phyloP scores from a whole-genome alignment of 352 stramenopile genomes.

The Peronospora destructor region DNA sequence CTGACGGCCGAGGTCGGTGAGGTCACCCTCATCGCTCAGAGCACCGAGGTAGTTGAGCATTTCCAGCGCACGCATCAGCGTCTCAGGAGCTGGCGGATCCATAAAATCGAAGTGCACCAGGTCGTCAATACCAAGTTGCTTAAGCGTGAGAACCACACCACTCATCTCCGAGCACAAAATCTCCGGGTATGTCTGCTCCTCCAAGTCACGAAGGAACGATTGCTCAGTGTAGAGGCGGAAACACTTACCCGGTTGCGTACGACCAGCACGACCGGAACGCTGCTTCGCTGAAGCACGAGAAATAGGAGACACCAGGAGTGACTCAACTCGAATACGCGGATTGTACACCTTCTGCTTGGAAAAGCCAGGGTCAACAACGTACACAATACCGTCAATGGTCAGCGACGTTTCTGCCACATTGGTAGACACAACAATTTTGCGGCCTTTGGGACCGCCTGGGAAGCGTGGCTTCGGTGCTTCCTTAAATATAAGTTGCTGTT shows the following conservation, averaged over 20 bases:
- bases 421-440: conserved; percentile 96
- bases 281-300: conserved; percentile 93
- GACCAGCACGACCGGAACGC: conserved; percentile 88
- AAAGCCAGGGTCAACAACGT: conserved; percentile 99
- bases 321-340: conserved; percentile 96
- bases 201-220: conserved; percentile 95
- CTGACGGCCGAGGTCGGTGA: conserved; percentile 88
- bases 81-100: conserved; percentile 97
- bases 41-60: conserved; percentile 97
- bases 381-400: conserved; percentile 99
- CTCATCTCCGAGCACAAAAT: conserved; percentile 96
- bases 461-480: conserved; percentile 90
- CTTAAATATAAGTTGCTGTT: conserved; percentile 99
- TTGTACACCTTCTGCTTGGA: conserved; percentile 99
- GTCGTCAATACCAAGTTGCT: conserved; percentile 98
- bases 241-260: conserved; percentile 90
- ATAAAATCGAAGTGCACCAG: conserved; percentile 99
- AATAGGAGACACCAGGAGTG: conserved; percentile 97
- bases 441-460: conserved; percentile 78
- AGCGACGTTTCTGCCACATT: conserved; percentile 99
- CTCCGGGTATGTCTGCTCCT: conserved; percentile 98
- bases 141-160: conserved; percentile 94
- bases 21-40: conserved; percentile 94
- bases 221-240: conserved; percentile 98
- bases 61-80: conserved; percentile 97